phyloP scores from a whole-genome alignment of 148 eudicot genomes.

The Silene uniflora region DNA sequence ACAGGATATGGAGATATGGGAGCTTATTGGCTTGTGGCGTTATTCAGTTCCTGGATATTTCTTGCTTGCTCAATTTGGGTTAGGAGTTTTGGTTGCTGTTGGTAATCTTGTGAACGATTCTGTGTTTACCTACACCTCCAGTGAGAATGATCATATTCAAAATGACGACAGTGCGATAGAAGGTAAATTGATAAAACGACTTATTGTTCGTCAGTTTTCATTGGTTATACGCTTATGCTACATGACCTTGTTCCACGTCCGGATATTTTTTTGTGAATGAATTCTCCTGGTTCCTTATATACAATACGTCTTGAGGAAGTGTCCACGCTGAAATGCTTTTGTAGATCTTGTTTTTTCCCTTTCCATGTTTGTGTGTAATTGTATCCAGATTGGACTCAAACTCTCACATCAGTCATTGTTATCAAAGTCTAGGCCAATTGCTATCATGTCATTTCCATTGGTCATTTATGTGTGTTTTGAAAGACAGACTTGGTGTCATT shows the following conservation, averaged over 20 bases:
- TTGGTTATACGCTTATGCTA: neutral
- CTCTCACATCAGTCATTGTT: neutral
- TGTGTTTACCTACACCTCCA: constrained; percentile 71
- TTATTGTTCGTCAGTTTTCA: neutral
- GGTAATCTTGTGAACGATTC: constrained; percentile 95
- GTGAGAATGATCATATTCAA: constrained; percentile 49
- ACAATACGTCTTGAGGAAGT: neutral
- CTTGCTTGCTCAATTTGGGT: constrained; percentile 89
- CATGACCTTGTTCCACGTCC: neutral
- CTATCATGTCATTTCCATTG: neutral
- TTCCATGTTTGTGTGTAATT: neutral
- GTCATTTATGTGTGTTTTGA: no score
- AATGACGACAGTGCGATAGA: constrained; percentile 46
- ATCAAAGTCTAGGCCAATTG: neutral
- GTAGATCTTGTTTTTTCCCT: neutral
- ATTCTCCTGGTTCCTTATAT: neutral
- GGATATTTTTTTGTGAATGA: neutral
- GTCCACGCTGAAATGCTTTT: neutral
- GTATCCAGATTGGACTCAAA: neutral
- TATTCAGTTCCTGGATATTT: constrained; percentile 91
- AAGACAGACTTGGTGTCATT: neutral
- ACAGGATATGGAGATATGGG: constrained; percentile 97
- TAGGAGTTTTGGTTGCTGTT: constrained; percentile 84
- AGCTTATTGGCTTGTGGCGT: constrained; percentile 96
- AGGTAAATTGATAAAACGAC: constrained; percentile 45